Evolutionary conservation across 2,329 filamentous ascomycete genomes (phyloP).

Genomic region (Aspergillus tanneri): DNA sequence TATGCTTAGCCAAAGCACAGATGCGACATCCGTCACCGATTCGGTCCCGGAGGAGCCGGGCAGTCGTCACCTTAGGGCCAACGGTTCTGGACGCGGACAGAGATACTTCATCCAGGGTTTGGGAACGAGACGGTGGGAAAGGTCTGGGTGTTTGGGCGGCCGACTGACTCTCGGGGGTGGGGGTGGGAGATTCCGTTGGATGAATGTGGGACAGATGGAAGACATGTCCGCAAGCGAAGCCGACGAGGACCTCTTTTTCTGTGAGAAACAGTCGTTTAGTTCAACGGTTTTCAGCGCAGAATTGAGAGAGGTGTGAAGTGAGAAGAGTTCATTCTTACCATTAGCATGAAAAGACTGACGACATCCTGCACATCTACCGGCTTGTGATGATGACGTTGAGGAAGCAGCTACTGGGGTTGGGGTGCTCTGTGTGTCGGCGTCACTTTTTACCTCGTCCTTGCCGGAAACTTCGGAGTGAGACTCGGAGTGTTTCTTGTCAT

Average conservation of each 20-base stretch:
- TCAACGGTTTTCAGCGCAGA: no score
- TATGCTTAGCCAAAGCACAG: conserved; percentile 37
- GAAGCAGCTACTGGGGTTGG: conserved; percentile 9
- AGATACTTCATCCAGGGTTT: conserved; percentile 26
- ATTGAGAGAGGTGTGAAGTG: not conserved
- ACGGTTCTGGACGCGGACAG: conserved; percentile 57
- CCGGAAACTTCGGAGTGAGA: not conserved
- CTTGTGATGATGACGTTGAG: conserved; percentile 11
- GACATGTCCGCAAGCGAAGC: conserved; percentile 68
- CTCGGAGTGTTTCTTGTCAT: conserved; percentile 13
- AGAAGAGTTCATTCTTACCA: conserved; percentile 28
- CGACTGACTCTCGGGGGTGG: conserved; percentile 20
- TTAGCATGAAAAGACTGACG: conserved; percentile 38
- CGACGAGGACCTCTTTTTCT: conserved; percentile 60
- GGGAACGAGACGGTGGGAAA: conserved; percentile 18
- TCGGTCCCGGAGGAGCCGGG: conserved; percentile 71
- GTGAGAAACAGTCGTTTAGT: no score
- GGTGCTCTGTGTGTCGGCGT: conserved; percentile 18
- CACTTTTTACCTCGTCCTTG: conserved; percentile 13
- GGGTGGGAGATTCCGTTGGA: conserved; percentile 33
- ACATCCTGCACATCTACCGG: conserved; percentile 41
- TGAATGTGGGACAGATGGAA: conserved; percentile 65
- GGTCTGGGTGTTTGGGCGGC: conserved; percentile 24
- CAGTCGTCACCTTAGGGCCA: conserved; percentile 83
- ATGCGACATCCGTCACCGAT: conserved; percentile 51